These are phyloP conservation scores for Syzygium grande DNA, from an alignment of 345 rosid genomes.

Conservation along the genomic window DNA sequence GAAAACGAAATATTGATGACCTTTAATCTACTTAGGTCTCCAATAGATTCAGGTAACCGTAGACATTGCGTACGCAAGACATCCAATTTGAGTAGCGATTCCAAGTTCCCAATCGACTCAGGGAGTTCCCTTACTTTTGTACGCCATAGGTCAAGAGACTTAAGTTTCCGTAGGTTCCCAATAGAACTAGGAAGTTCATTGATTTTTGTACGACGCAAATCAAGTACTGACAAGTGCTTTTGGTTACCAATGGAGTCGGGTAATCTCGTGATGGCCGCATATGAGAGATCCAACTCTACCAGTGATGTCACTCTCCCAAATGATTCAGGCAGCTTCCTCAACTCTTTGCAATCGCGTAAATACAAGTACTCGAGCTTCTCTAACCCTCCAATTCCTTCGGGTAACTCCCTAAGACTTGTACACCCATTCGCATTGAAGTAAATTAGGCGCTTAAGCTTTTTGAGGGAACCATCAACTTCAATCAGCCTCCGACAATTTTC, in stretches of 20 bases:
- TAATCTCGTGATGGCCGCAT: no score
- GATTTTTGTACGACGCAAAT: background rate
- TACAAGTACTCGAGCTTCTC: background rate
- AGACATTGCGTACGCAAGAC: background rate
- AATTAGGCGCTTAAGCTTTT: background rate
- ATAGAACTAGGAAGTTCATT: background rate
- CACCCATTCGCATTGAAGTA: background rate
- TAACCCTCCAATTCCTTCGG: background rate
- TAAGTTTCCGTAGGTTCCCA: background rate
- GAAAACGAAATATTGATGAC: background rate
- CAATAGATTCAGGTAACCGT: background rate
- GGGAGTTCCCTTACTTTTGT: background rate
- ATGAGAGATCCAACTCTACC: no score
- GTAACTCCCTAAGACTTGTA: background rate
- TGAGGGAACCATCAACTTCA: conserved; percentile 14
- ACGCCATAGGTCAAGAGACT: accelerated
- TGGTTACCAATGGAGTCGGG: background rate
- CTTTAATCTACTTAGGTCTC: background rate
- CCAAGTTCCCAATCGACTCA: background rate
- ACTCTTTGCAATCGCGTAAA: background rate
- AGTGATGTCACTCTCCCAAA: no score
- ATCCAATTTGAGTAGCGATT: background rate
- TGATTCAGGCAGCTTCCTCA: no score
- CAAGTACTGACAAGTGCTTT: accelerated
- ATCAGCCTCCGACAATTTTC: conserved; percentile 13